Evolutionary conservation across 306 rosid genomes (phyloP).

Genomic region (Trichosanthes cucumerina): DNA sequence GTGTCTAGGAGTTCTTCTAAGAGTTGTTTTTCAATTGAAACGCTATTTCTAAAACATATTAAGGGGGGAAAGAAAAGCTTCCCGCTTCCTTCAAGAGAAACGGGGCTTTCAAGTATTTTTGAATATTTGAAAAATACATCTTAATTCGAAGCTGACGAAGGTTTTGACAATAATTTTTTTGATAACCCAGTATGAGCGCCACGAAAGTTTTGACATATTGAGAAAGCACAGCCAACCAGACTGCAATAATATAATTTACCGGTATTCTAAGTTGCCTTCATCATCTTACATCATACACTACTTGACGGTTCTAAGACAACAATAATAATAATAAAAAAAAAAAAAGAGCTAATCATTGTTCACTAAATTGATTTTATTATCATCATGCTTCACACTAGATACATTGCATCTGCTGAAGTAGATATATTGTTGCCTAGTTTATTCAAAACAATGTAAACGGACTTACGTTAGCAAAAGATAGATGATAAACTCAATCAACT

Average conservation of each 20-base stretch:
- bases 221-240: background rate
- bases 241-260: background rate
- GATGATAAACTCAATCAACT: conserved; percentile 62
- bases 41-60: background rate
- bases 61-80: background rate
- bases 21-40: background rate
- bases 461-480: conserved; percentile 76
- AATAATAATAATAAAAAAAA: background rate
- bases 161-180: background rate
- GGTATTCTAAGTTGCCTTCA: background rate
- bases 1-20: background rate
- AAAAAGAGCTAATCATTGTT: background rate
- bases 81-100: background rate
- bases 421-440: background rate
- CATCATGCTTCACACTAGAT: background rate
- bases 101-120: background rate
- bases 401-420: background rate
- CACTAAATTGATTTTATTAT: background rate
- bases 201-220: too few species aligned
- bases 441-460: conserved; percentile 5
- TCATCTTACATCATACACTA: background rate
- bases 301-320: background rate
- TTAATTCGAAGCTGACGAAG: background rate
- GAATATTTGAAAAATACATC: background rate
- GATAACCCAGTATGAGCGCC: too few species aligned